Conservation (phyloP, 305 asterid genomes). For the Solanum chacoense region DNA sequence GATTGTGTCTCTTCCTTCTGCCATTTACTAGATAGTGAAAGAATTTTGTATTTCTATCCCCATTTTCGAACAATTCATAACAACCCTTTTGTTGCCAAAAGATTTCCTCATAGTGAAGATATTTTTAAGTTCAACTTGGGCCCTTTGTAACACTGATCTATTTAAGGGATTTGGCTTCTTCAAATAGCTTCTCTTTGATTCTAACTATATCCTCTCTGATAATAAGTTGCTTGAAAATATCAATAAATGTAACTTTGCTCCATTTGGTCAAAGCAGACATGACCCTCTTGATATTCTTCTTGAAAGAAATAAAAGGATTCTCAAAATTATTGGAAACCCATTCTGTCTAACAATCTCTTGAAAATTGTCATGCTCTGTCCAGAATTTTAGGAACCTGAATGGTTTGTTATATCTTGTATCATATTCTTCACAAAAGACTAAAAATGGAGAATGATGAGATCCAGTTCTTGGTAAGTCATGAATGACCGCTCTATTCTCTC, state of each 20-base stretch:
- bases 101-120: neutral
- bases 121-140: neutral
- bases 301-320: neutral
- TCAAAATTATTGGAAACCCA: neutral
- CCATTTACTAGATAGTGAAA: neutral
- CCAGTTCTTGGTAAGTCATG: neutral
- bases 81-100: neutral
- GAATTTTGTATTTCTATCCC: neutral
- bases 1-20: neutral
- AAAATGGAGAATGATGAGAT: neutral
- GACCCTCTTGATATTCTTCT: neutral
- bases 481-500: neutral
- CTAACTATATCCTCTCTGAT: neutral
- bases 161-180: neutral
- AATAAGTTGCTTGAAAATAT: neutral
- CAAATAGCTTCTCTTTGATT: neutral
- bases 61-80: neutral
- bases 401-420: neutral
- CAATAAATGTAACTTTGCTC: neutral
- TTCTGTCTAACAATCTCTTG: neutral
- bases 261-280: neutral
- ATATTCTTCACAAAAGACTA: neutral
- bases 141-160: neutral
- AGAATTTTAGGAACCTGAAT: neutral
- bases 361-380: neutral